phyloP scores from a whole-genome alignment of 805 yeast species.

The Zygosaccharomyces lentus region DNA sequence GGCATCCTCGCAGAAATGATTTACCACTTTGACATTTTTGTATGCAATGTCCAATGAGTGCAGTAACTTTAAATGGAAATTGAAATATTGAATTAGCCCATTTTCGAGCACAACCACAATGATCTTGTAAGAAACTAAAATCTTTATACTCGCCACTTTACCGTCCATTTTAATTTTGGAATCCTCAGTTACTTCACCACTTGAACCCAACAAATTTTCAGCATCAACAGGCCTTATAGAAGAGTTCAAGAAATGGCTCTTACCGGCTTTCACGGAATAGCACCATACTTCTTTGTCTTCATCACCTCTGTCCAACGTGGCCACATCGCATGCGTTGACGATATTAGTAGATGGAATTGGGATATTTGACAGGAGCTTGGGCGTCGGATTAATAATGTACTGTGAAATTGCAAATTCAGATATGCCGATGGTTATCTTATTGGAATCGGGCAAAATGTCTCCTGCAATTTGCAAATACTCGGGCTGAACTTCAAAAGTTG shows the following conservation, averaged over 20 bases:
- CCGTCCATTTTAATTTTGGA: constrained; percentile 17
- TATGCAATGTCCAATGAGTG: constrained; percentile 24
- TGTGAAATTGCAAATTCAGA: constrained; percentile 35
- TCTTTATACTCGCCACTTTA: constrained; percentile 19
- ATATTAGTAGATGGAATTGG: constrained; percentile 35
- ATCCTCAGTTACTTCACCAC: constrained; percentile 15
- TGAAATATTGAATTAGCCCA: constrained; percentile 32
- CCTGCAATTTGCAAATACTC: constrained; percentile 25
- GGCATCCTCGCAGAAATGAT: constrained; percentile 21
- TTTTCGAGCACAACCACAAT: constrained; percentile 26
- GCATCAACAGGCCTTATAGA: constrained; percentile 13
- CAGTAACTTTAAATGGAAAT: constrained; percentile 23
- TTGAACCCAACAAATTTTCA: constrained; percentile 15
- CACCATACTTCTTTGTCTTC: constrained; percentile 26
- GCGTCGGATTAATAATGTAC: constrained; percentile 36
- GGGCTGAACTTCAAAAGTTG: constrained; percentile 25
- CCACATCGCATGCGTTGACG: constrained; percentile 33
- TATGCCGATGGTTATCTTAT: constrained; percentile 33
- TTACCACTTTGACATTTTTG: constrained; percentile 20
- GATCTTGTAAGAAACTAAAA: constrained; percentile 16
- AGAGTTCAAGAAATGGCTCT: constrained; percentile 19
- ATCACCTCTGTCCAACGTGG: constrained; percentile 8
- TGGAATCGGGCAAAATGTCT: constrained; percentile 23
- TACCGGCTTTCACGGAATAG: constrained; percentile 23
- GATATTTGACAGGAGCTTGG: constrained; percentile 30